Conservation (phyloP, 805 yeast genomes). For the Zygotorulaspora sp. region DNA sequence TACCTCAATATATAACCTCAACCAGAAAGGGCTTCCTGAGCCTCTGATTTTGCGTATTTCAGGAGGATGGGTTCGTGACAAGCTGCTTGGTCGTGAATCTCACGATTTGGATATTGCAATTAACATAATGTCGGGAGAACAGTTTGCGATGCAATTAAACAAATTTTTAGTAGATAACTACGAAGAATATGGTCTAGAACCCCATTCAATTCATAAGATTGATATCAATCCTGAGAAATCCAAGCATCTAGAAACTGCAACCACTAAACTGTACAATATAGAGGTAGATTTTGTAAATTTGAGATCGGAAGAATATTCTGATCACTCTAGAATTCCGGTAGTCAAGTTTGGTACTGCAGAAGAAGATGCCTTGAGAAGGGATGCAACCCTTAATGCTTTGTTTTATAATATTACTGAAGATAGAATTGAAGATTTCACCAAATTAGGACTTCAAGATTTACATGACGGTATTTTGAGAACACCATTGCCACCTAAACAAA, state of each 20-base stretch:
- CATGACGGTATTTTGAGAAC: constrained; percentile 70
- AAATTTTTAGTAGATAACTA: constrained; percentile 42
- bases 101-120: constrained; percentile 92
- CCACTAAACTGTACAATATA: constrained; percentile 76
- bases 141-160: constrained; percentile 66
- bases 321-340: constrained; percentile 79
- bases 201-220: constrained; percentile 64
- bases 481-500: constrained; percentile 78
- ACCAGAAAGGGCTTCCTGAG: constrained; percentile 8
- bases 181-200: constrained; percentile 29
- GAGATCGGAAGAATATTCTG: constrained; percentile 80
- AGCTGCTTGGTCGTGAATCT: constrained; percentile 70
- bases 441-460: constrained; percentile 69
- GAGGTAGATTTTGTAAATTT: constrained; percentile 93
- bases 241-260: constrained; percentile 94
- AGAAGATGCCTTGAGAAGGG: constrained; percentile 89
- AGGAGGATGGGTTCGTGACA: constrained; percentile 99
- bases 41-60: constrained; percentile 57
- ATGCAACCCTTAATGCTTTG: constrained; percentile 90
- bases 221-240: constrained; percentile 93
- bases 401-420: constrained; percentile 74
- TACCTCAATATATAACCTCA: constrained; percentile 24
- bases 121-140: constrained; percentile 77
- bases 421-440: constrained; percentile 80
- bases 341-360: constrained; percentile 83